Evolutionary conservation across 2,329 filamentous ascomycete species (phyloP).

Genomic region (Sclerotinia glacialis): DNA sequence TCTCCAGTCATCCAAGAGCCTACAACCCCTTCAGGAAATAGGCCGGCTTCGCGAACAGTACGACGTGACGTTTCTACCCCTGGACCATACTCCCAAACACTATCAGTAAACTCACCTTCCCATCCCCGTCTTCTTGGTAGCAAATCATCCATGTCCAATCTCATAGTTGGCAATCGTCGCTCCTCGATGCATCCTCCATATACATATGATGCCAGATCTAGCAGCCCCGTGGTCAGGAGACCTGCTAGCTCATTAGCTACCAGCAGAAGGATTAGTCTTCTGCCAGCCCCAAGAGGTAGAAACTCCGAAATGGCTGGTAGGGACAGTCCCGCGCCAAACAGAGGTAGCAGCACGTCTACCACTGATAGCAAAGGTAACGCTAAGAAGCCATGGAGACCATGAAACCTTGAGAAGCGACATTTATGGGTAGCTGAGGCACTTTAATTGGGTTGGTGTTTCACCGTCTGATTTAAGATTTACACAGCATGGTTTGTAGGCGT

Average conservation of each 20-base stretch:
- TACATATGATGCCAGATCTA: conserved; percentile 38
- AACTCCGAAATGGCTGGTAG: conserved; percentile 44
- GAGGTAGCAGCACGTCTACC: conserved; percentile 30
- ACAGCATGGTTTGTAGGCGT: conserved; percentile 13
- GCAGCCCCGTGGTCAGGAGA: conserved; percentile 40
- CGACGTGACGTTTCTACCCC: conserved; percentile 57
- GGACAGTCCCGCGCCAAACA: conserved; percentile 47
- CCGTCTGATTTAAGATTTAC: neutral
- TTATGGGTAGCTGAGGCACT: conserved; percentile 3
- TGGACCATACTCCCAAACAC: conserved; percentile 47
- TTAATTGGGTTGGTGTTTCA: conserved; percentile 11
- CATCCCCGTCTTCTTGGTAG: conserved; percentile 34
- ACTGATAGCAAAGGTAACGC: conserved; percentile 32
- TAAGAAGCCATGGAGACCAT: conserved; percentile 33
- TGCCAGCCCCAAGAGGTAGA: conserved; percentile 46
- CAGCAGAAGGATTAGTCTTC: conserved; percentile 52
- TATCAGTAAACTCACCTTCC: conserved; percentile 45
- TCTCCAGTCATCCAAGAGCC: conserved; percentile 32
- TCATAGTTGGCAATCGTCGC: conserved; percentile 45
- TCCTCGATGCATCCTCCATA: conserved; percentile 52
- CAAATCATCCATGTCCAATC: conserved; percentile 46
- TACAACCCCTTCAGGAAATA: conserved; percentile 35
- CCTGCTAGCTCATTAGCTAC: conserved; percentile 57
- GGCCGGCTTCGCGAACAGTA: conserved; percentile 42
- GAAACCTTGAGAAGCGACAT: neutral